Evolutionary conservation across 371 early-diverging fungal genomes (phyloP), one percentile per base, ranked within the genome.

Genomic region (Mucor circinelloides): DNA sequence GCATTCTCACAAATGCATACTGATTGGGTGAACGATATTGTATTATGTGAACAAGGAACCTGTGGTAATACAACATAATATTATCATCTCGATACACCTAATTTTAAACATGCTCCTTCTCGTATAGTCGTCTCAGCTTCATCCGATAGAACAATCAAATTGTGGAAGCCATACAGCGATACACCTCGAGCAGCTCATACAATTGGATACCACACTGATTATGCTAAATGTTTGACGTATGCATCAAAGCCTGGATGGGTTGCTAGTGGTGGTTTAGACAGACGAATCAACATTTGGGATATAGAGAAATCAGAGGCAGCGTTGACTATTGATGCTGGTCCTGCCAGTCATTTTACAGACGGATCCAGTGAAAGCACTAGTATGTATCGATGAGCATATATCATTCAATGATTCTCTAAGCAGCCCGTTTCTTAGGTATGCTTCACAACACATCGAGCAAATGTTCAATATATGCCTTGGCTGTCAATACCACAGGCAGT

Each of bases 21-120:
- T 7, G 97, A 97, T 76, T 98, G 99, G 99, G 93, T 98, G 10
- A 97, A 97, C 74, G 97, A 95, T 68, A 87, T 98, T 58, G 87
- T 91, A 5, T 84, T 95, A 7, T 91, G 90, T 48, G 55, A 75
- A 31, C 48, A 60, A 57, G 78, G 78, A 52, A 71, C 70, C 27
- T 69, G 67, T 64, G 76, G 81, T 81, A 78, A 65, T 55, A 44
- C 32, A 46, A 38, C 28, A 40, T 4, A 40, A 31, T 3, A 19
- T 27, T 40, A 50, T 40, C 5, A 38, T 17, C 27, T 23, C 23
- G 40, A 31, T 6, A 36, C 7, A 32, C 17, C 21, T 12, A 7
- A 27, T 30, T 10, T 38, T 28, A 19, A 27, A 28, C 15, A 32
- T 15, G 12, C 17, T 34, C 17, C 5, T 3, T 17, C 17, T 19